phyloP scores from a whole-genome alignment of 2,329 filamentous ascomycete species.

The Karstenula rhodostoma region DNA sequence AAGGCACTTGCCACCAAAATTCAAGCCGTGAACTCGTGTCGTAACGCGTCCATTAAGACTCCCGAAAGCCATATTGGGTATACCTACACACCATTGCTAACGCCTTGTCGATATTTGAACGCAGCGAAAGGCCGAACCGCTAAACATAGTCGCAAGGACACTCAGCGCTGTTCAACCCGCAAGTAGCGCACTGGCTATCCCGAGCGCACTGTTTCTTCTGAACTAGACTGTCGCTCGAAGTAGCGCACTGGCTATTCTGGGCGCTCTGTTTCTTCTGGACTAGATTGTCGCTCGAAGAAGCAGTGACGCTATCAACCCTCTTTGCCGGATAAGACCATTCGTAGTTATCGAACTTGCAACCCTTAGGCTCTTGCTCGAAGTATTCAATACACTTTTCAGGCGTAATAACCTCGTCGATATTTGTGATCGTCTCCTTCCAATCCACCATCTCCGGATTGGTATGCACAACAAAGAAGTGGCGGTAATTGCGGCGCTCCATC shows the following conservation, averaged over 20 bases:
- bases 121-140: neutral
- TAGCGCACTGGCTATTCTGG: neutral
- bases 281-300: neutral
- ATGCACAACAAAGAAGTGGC: constrained; percentile 44
- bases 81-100: neutral
- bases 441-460: constrained; percentile 29
- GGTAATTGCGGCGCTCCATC: constrained; percentile 35
- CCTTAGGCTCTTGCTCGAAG: constrained; percentile 26
- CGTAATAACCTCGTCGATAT: constrained; percentile 39
- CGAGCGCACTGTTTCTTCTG: neutral
- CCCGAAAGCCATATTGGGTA: neutral
- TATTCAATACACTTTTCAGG: constrained; percentile 37
- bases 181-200: neutral
- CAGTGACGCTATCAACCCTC: neutral
- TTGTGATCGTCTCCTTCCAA: constrained; percentile 36
- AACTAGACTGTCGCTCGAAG: neutral
- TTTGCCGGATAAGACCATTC: constrained; percentile 31
- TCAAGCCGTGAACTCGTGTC: neutral
- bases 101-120: neutral
- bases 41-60: neutral
- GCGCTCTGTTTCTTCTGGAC: neutral
- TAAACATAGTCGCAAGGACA: neutral
- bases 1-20: too few relatives aligned
- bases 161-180: neutral
- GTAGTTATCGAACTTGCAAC: constrained; percentile 38